Percentiles rank a stretch among this genome's conserved stretches.
Evolutionary conservation across 2,329 filamentous ascomycete species (phyloP).

Genomic region (Trichoderma atrobrunneum): DNA sequence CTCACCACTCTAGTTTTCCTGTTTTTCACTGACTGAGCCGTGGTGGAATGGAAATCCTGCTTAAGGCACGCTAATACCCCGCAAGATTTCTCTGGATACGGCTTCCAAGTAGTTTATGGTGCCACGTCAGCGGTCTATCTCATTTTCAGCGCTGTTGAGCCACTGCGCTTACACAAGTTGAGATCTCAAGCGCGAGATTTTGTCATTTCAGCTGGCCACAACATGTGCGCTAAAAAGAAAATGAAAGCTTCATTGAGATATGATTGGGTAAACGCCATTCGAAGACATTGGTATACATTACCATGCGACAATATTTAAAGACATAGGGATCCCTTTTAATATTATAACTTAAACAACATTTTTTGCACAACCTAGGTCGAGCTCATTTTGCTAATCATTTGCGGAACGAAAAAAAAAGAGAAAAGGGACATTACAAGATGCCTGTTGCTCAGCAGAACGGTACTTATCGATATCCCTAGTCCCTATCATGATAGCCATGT

Average conservation of each 20-base stretch:
- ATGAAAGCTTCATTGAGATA: neutral
- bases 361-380: neutral
- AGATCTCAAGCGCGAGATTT: neutral
- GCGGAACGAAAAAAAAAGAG: neutral
- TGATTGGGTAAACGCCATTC: neutral
- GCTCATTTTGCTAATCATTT: neutral
- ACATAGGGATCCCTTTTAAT: neutral
- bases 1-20: neutral
- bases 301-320: neutral
- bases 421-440: neutral
- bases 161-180: neutral
- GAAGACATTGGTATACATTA: neutral
- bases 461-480: neutral
- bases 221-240: neutral
- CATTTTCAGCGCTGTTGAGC: neutral
- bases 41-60: neutral
- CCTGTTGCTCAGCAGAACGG: neutral
- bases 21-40: neutral
- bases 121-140: neutral
- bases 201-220: neutral
- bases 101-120: neutral
- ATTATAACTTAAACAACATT: neutral
- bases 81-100: neutral
- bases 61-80: neutral
- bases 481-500: neutral